A percentile compares a stretch with the other conserved stretches of the same genome.
phyloP scores from a whole-genome alignment of 2,329 filamentous ascomycete genomes.

The Penicillium decumbens region DNA sequence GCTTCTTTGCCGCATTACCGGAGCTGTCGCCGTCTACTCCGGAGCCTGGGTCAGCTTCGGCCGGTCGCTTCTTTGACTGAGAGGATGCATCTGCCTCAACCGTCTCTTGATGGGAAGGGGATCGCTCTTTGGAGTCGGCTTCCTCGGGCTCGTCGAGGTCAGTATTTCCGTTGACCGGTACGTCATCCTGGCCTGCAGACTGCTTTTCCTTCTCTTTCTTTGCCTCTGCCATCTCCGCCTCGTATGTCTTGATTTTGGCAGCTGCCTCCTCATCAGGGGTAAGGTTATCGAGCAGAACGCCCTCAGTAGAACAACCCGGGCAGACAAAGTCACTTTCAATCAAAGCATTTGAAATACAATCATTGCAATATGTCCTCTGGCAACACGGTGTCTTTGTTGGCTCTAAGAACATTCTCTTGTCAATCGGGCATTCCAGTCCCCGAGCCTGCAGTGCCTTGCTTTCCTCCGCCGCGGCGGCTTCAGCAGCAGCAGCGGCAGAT shows the following conservation, averaged over 20 bases:
- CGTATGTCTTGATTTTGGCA: conserved; percentile 72
- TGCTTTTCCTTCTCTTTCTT: conserved; percentile 43
- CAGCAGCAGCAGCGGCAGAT: conserved; percentile 73
- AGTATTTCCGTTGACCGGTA: conserved; percentile 14
- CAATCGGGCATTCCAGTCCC: conserved; percentile 88
- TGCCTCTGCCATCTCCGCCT: conserved; percentile 49
- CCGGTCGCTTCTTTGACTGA: conserved; percentile 71
- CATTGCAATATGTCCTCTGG: conserved; percentile 96
- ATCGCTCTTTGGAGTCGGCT: conserved; percentile 18
- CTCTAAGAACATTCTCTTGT: conserved; percentile 97
- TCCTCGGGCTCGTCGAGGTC: conserved; percentile 13
- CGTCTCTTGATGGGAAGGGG: conserved; percentile 30
- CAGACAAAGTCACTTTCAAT: conserved; percentile 98
- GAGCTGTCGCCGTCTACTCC: conserved; percentile 43
- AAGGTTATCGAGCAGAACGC: conserved; percentile 88
- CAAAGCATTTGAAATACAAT: conserved; percentile 98
- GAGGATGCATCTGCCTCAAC: conserved; percentile 32
- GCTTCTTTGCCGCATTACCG: conserved; percentile 39
- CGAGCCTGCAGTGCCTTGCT: conserved; percentile 83
- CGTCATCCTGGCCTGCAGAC: conserved; percentile 24
- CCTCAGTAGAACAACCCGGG: conserved; percentile 83
- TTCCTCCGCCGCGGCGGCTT: conserved; percentile 69
- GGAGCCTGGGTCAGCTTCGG: conserved; percentile 61
- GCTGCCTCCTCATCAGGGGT: conserved; percentile 73
- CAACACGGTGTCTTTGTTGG: conserved; percentile 99